Evolutionary conservation across 148 eudicot species (phyloP).

Genomic region (Persicaria maculosa): DNA sequence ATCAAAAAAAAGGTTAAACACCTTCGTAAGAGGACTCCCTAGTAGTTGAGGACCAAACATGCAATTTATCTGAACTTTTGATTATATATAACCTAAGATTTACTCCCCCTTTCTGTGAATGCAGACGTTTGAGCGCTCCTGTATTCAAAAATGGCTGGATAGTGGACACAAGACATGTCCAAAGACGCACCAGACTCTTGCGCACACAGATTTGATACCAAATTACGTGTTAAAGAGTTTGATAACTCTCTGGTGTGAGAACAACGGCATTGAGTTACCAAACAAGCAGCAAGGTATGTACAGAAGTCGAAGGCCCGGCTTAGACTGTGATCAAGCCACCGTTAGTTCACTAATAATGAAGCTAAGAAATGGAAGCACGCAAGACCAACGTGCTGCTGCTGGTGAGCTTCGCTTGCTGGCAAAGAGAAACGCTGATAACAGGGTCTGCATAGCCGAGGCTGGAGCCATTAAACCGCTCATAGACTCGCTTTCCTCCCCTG

Average conservation of each 20-base stretch:
- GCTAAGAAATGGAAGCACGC: slow-evolving; percentile 48
- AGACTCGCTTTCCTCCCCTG: slow-evolving; percentile 38
- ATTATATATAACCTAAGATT: neutral
- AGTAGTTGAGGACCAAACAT: neutral
- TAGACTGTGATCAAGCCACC: slow-evolving; percentile 57
- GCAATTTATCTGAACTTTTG: neutral
- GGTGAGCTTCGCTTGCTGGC: slow-evolving; percentile 64
- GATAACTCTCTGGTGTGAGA: slow-evolving; percentile 86
- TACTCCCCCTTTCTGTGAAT: slow-evolving; percentile 12
- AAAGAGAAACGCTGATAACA: slow-evolving; percentile 68
- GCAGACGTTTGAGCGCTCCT: slow-evolving; percentile 78
- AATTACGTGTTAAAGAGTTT: slow-evolving; percentile 80
- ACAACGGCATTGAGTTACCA: slow-evolving; percentile 74
- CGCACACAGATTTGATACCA: slow-evolving; percentile 72
- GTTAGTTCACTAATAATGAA: slow-evolving; percentile 42
- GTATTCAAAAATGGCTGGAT: slow-evolving; percentile 87
- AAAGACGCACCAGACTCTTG: slow-evolving; percentile 71
- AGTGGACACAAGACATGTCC: slow-evolving; percentile 89
- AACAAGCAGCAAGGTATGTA: slow-evolving; percentile 30
- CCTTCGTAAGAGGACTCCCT: neutral
- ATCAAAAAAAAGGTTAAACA: neutral
- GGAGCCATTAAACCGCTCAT: slow-evolving; percentile 73
- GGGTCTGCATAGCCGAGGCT: slow-evolving; percentile 58
- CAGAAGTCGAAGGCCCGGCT: slow-evolving; percentile 41
- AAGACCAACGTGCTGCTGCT: slow-evolving; percentile 72